Evolutionary conservation across 805 yeast species (phyloP), one percentile per base, ranked within the genome.

Genomic region (Cyberlindnera suaveolens): DNA sequence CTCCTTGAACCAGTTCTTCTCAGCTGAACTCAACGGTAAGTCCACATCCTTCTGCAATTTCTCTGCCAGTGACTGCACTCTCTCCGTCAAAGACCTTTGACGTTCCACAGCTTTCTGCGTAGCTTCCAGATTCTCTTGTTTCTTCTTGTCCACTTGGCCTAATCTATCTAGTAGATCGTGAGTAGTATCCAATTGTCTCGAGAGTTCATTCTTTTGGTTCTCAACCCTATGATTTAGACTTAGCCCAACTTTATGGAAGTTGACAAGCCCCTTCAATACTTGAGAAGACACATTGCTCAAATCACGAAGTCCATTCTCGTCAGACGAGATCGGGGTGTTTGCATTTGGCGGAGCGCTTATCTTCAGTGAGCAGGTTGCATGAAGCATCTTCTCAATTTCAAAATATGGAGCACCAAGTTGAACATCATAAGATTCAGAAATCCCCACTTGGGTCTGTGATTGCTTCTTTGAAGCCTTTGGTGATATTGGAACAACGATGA

Each of bases 1-100:
- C 50, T 73, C 78, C 29, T 56, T 61, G 43, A 71, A 64, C 78
- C 80, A 77, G 20, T 49, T 57, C 41, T 60, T 58, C 52, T 77
- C 82, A 10, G 65, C 56, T 4, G 57, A 57, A 39, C 69, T 64
- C 29, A 75, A 50, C 1, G 70, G 64, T 14, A 58, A 41, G 6
- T 64, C 59, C 34, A 40, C 46, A 48, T 45, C 27, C 37, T 39
- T 29, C 48, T 53, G 31, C 5, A 72, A 39, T 10, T 47, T 59
- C 4, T 57, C 51, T 8, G 56, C 51, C 13, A 74, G 45, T 8
- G 44, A 42, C 4, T 46, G 52, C 36, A 62, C 54, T 36, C 75
- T 67, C 5, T 57, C 49, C 10, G 59, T 50, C 33, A 68, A 49
- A 10, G 43, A 23, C 14, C 46, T 44, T 49, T 76, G 70, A 44